Conservation (phyloP, 2,329 filamentous ascomycete genomes). For the Alternaria tenuissima region DNA sequence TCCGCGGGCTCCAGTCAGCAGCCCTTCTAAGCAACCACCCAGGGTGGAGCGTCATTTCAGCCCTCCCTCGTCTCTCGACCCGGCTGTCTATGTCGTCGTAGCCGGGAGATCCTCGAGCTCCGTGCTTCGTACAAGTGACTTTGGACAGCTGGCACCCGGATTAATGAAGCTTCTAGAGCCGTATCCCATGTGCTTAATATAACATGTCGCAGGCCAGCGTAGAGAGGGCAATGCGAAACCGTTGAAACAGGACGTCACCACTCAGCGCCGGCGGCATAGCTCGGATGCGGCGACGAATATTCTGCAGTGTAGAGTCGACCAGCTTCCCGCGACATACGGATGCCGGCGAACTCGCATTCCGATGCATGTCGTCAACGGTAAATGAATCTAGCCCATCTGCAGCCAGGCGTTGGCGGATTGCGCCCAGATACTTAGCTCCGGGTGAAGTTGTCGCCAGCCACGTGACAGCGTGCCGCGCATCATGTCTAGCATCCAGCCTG, state of each 20-base stretch:
- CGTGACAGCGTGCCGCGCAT: slow-evolving; percentile 25
- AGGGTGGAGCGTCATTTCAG: slow-evolving; percentile 10
- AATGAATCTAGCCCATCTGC: slow-evolving; percentile 6
- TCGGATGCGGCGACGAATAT: slow-evolving; percentile 3
- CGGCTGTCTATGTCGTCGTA: not conserved
- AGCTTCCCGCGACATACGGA: slow-evolving; percentile 14
- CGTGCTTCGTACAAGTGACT: not conserved
- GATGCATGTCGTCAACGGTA: slow-evolving; percentile 25
- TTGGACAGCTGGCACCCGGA: slow-evolving; percentile 3
- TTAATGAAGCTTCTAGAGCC: slow-evolving; percentile 1
- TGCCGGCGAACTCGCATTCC: slow-evolving; percentile 28
- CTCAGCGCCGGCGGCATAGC: slow-evolving; percentile 2
- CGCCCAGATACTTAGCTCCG: slow-evolving; percentile 2
- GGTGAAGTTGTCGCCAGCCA: slow-evolving; percentile 8
- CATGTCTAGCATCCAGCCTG: not conserved
- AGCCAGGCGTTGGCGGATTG: slow-evolving; percentile 1
- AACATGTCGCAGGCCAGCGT: slow-evolving; percentile 2
- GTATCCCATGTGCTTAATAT: slow-evolving; percentile 14
- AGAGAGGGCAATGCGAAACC: slow-evolving; percentile 17
- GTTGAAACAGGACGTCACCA: slow-evolving; percentile 8
- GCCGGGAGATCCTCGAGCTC: slow-evolving; percentile 5
- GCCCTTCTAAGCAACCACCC: slow-evolving; percentile 18
- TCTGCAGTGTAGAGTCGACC: not conserved
- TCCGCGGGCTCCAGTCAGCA: slow-evolving; percentile 16
- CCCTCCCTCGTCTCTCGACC: slow-evolving; percentile 12